Evolutionary conservation across 192 early-diverging fungal species (phyloP).

Genomic region (Podila epicladia): DNA sequence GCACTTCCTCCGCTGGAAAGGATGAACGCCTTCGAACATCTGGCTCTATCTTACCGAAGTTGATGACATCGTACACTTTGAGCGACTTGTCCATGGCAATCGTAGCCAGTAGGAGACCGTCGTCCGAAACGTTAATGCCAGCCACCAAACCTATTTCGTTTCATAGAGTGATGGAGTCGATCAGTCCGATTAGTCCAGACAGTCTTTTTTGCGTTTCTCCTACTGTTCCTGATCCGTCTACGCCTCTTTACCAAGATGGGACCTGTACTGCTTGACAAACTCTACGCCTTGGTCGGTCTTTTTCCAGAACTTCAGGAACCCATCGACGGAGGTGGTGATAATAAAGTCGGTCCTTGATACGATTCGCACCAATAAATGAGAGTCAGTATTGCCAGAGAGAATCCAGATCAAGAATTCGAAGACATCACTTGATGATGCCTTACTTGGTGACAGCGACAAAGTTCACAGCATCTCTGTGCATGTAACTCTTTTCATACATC

Average conservation of each 20-base stretch:
- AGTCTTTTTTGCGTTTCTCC: no score
- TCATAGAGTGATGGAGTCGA: not conserved
- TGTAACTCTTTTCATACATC: slow-evolving; percentile 94
- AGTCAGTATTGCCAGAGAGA: not conserved
- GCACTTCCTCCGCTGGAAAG: not conserved
- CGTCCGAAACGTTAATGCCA: slow-evolving; percentile 70
- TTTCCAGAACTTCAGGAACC: slow-evolving; percentile 99
- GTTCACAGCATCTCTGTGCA: slow-evolving; percentile 94
- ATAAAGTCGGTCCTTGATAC: slow-evolving; percentile 84
- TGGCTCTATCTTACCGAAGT: slow-evolving; percentile 78
- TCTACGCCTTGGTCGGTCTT: slow-evolving; percentile 92
- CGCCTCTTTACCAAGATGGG: slow-evolving; percentile 74
- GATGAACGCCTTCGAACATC: no score
- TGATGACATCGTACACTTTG: slow-evolving; percentile 96
- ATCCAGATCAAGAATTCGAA: not conserved
- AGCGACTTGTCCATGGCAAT: slow-evolving; percentile 83
- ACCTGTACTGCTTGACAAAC: slow-evolving; percentile 97
- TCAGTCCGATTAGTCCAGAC: no score
- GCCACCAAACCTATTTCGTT: slow-evolving; percentile 53
- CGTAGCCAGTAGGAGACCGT: slow-evolving; percentile 86
- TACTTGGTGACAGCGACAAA: slow-evolving; percentile 79
- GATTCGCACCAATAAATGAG: not conserved
- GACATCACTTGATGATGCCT: not conserved
- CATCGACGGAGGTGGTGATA: slow-evolving; percentile 94
- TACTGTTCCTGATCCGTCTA: no score